Evolutionary conservation across 352 stramenopile genomes (phyloP).

Genomic region (Pythium insidiosum): DNA sequence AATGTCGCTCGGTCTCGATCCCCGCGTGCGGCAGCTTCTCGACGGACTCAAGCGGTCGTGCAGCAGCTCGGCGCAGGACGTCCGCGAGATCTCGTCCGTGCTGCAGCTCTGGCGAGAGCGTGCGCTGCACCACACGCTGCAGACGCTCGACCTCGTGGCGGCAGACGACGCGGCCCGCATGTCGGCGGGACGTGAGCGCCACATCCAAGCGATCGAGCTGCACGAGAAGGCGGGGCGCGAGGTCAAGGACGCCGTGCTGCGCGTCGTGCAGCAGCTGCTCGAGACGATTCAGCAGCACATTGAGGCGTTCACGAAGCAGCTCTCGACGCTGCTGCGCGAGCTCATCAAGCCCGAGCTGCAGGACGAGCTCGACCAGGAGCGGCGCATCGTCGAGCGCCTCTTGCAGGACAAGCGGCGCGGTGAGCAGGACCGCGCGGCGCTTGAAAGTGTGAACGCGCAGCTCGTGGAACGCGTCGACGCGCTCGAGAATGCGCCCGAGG

Average conservation of each 20-base stretch:
- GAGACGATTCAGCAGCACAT: slow-evolving; percentile 17
- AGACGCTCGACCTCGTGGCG: slow-evolving; percentile 27
- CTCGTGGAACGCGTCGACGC: slow-evolving; percentile 23
- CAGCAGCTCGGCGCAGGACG: slow-evolving; percentile 5
- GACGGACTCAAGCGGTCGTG: slow-evolving; percentile 13
- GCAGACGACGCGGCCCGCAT: no score
- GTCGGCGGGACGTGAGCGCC: slow-evolving; percentile 13
- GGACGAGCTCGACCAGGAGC: slow-evolving; percentile 22
- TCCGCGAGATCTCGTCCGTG: slow-evolving; percentile 9
- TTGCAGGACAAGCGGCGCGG: slow-evolving; percentile 29
- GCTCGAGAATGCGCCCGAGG: slow-evolving; percentile 26
- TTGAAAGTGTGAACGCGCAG: slow-evolving; percentile 14
- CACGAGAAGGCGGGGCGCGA: slow-evolving; percentile 37
- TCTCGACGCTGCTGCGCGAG: slow-evolving; percentile 17
- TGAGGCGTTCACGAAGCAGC: slow-evolving; percentile 22
- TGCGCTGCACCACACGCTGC: slow-evolving; percentile 42
- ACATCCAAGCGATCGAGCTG: slow-evolving; percentile 50
- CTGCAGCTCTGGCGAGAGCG: slow-evolving; percentile 60
- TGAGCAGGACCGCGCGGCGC: slow-evolving; percentile 4
- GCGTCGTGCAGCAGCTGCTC: slow-evolving; percentile 13
- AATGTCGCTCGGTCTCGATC: neutral
- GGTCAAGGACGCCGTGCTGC: slow-evolving; percentile 22
- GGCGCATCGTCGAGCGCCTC: slow-evolving; percentile 13
- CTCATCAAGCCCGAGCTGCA: slow-evolving; percentile 31
- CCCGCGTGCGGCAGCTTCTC: slow-evolving; percentile 8